Evolutionary conservation across 768 basidiomycete species (phyloP).

Genomic region (Naganishia vaughanmartiniae): DNA sequence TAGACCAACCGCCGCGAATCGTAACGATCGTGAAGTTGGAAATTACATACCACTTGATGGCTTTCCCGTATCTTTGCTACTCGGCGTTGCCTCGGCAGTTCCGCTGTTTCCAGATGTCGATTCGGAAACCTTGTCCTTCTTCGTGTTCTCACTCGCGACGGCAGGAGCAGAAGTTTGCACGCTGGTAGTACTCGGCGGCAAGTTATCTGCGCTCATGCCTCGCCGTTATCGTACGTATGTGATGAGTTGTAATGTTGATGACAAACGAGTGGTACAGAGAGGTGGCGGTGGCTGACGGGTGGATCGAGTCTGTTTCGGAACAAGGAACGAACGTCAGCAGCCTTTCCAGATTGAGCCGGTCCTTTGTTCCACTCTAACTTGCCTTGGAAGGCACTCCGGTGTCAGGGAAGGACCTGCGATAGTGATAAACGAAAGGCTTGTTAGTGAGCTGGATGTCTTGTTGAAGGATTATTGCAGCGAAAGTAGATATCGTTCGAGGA

Average conservation of each 20-base stretch:
- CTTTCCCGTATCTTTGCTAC: constrained; percentile 1
- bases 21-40: neutral
- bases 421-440: neutral
- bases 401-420: neutral
- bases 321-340: constrained; percentile 5
- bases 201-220: constrained; percentile 26
- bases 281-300: neutral
- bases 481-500: neutral
- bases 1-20: neutral
- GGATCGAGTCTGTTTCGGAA: constrained; percentile 5
- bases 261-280: constrained; percentile 3
- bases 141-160: neutral
- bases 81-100: neutral
- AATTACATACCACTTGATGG: constrained; percentile 4
- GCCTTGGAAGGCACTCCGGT: neutral
- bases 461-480: neutral
- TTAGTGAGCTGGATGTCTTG: neutral
- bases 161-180: constrained; percentile 4
- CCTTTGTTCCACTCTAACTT: constrained; percentile 15
- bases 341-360: neutral
- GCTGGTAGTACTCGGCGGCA: constrained; percentile 13
- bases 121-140: neutral
- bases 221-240: neutral
- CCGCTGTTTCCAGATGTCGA: neutral
- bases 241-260: neutral